Base-by-base conservation (phyloP, 2,329 filamentous ascomycete species). In the Ophiognomonia clavigignenti-juglandacearum region DNA sequence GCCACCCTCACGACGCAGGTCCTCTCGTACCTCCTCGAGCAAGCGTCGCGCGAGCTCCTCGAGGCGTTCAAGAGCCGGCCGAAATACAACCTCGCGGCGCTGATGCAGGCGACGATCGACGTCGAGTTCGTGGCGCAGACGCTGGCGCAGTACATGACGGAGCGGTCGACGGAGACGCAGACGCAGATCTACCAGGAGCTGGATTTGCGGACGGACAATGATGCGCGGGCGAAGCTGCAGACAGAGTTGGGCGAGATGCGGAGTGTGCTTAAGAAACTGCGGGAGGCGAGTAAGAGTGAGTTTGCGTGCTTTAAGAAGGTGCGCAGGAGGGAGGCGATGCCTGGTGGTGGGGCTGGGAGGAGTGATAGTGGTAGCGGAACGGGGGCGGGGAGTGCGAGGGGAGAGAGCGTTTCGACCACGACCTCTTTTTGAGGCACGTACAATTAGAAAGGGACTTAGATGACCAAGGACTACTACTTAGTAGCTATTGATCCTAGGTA, bases 41-140 rank as follows among this genome's bases (percentile, higher is more conserved):
- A 90, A 59, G 78, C 86, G 10, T 92, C 86, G 10, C 71, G 78
- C 6, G 83, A 90, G 52, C 82, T 97, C n/a, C 82, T 96, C 14
- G 78, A 85, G 23, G 84, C 88, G 0, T 96, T 97, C 73, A 72
- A 70, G 73, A 78, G 64, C 29, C 82, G 85, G 6, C 65, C 74
- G 4, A 73, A 73, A 18, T 97, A 93, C 67, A 78, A 82, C 2
- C 81, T 98, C 0, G 75, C 85, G 5, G 85, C 87, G 6, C 78
- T 98, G 42, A 95, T 97, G 84, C 95, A 98, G 68, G 95, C 95
- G 2, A 98, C 93, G 0, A 80, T 98, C 1, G 93, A 98, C 61
- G 91, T 96, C 2, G 93, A 98, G 66, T 97, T 98, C 61, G 84
- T 97, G 48, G 88, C 91, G 1, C 93, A 98, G 70, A 96, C 92